phyloP scores from a whole-genome alignment of 148 eudicot genomes.

The Persicaria tinctoria region DNA sequence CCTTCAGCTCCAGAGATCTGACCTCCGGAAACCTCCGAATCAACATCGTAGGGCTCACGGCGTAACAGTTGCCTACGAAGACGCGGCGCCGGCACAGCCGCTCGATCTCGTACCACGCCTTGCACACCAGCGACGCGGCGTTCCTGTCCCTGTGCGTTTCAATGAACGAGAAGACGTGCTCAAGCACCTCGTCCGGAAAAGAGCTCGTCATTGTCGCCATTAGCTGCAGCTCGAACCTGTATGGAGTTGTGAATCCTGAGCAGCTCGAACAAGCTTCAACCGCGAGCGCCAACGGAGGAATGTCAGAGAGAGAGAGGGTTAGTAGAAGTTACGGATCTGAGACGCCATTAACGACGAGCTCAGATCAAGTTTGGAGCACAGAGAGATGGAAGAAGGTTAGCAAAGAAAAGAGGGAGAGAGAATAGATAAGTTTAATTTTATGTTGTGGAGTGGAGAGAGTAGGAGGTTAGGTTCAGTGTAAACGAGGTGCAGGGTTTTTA shows the following conservation, averaged over 20 bases:
- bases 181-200: slow-evolving; percentile 66
- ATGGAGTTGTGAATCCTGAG: no score
- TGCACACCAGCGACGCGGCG: slow-evolving; percentile 60
- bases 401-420: slow-evolving; percentile 20
- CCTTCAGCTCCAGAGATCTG: slow-evolving; percentile 61
- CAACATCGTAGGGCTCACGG: slow-evolving; percentile 40
- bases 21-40: slow-evolving; percentile 54
- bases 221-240: background rate
- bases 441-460: background rate
- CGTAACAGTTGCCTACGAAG: slow-evolving; percentile 71
- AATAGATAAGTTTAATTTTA: slow-evolving; percentile 29
- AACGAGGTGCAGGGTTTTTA: no score
- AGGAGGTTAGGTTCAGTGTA: no score
- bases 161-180: slow-evolving; percentile 59
- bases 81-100: slow-evolving; percentile 42
- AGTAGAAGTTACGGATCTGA: no score
- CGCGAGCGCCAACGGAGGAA: no score
- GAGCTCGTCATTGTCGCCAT: slow-evolving; percentile 26
- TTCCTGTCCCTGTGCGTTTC: slow-evolving; percentile 40
- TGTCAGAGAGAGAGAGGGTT: no score
- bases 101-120: slow-evolving; percentile 70
- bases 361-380: no score
- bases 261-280: no score
- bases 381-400: slow-evolving; percentile 12
- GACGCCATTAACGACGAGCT: no score